These are phyloP conservation scores for Blastobotrys malaysiensis DNA, from an alignment of 1,139 yeast genomes.

Conservation along the genomic window DNA sequence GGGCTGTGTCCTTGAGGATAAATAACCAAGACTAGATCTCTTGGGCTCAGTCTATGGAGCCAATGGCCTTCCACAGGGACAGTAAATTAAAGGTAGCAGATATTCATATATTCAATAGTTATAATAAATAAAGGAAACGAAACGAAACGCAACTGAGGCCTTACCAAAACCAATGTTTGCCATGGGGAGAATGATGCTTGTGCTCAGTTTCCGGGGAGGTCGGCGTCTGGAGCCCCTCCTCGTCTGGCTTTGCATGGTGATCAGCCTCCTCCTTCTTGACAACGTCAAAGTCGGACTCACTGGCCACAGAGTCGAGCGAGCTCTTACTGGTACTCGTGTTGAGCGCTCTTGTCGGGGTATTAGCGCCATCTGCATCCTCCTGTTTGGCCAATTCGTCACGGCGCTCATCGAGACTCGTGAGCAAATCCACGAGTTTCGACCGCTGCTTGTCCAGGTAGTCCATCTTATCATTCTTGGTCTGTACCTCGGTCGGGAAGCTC, in stretches of 20 bases:
- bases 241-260: slow-evolving; percentile 6
- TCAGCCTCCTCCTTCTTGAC: slow-evolving; percentile 24
- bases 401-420: slow-evolving; percentile 21
- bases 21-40: too few species aligned
- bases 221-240: neutral
- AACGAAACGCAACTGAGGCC: too few species aligned
- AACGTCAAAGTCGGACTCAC: slow-evolving; percentile 24
- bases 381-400: slow-evolving; percentile 10
- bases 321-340: neutral
- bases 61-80: too few species aligned
- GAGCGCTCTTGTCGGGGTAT: neutral
- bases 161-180: slow-evolving; percentile 21
- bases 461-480: slow-evolving; percentile 18
- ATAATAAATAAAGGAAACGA: slow-evolving; percentile 5
- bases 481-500: slow-evolving; percentile 3
- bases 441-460: slow-evolving; percentile 18
- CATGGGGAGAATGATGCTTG: slow-evolving; percentile 1
- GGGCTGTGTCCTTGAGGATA: too few species aligned
- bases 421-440: slow-evolving; percentile 17
- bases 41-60: too few species aligned
- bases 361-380: neutral
- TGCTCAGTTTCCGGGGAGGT: neutral
- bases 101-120: slow-evolving; percentile 2
- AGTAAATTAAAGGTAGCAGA: too few species aligned
- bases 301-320: slow-evolving; percentile 2